Base-by-base conservation (phyloP, 2,329 filamentous ascomycete species). In the Plenodomus tracheiphilus region DNA sequence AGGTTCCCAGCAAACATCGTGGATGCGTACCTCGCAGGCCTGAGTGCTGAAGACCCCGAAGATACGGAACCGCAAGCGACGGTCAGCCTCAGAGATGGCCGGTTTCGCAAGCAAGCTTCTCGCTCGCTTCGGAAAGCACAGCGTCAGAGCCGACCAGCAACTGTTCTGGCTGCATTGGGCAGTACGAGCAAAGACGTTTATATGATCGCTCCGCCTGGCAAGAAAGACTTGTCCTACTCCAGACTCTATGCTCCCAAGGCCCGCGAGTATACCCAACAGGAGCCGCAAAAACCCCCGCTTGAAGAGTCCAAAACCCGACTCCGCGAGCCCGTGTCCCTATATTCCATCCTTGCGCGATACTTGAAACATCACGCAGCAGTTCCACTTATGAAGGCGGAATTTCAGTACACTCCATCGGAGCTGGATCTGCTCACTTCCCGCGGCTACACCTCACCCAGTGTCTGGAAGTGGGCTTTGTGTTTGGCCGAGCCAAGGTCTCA, bases 291-390 rank as follows among this genome's bases (percentile, higher is more conserved):
- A 4, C 28, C 28, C 15, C 28, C 8, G 28, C 40, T 2, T 3
- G 37, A 17, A 36, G 18, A 15, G 18, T 39, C 38, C 7, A 16
- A 48, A 19, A 13, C 21, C 40, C 25, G 15, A 17, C 35, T 45
- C 19, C 20, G 41, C 8, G 51, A 53, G 35, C 53, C 63, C 4
- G 34, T 45, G 1, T 61, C 68, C 1, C 41, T 69, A 5, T 56
- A 64, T 46, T 55, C 62, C 4, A 56, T 70, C n/a, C 45, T 71
- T 21, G 51, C 59, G n/a, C 60, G 65, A 16, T 63, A 64, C 42
- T 21, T 70, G 2, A n/a, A 46, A 18, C 49, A 56, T 19, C 41
- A 47, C 10, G 59, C 58, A n/a, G n/a, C 28, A 22, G 21, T 40
- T 4, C 46, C 53, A 3, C 16, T 11, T 4, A 34, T 16, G 17